Base-by-base conservation (phyloP, 202 grass and related monocot species). In the Schoenoplectus triqueter region DNA sequence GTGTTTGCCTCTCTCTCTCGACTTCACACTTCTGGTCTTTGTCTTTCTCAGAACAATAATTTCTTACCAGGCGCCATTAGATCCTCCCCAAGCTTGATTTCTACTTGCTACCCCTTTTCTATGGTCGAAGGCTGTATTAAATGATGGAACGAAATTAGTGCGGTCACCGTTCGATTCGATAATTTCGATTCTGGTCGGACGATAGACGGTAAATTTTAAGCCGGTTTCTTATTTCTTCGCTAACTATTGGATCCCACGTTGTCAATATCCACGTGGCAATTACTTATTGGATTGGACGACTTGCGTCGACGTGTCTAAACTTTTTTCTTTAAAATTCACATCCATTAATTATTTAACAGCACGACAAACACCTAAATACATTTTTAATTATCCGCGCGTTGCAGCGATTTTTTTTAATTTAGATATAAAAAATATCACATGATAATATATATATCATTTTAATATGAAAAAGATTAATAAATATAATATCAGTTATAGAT, bases 241-340 rank as follows among this genome's bases (percentile, higher is more conserved):
- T 72, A 6, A 2, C 72, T 44, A 21, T 55, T 31, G 31, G 31
- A 31, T 20, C 14, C 64, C 65, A 86, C 51, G 77, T 72, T 67
- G 78, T 72, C 51, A 7, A 14, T 59, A 4, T 6, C 0, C 47
- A 81, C 60, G 77, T 80, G 85, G 46, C 46, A 6, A 2, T 2
- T 60, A 0, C 1, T 70, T 10, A 86, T 73, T 81, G 85, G 77
- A 20, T 69, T 1, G 3, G 3, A 3, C n/a, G 7, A 4, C 21
- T 72, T 52, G 31, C n/a, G 20, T 73, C 17, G 85, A 86, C 64
- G 76, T 81, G 65, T 86, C 56, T 60, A 10, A 15, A 42, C 31
- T 31, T 31, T 31, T 31, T 31, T 31, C 31, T 31, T 31, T 31
- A 31, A 31, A 31, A 31, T 31, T 31, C 31, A 31, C 31, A 31